Conservation (phyloP, 768 basidiomycete genomes). For the Pleurotus cornucopiae region DNA sequence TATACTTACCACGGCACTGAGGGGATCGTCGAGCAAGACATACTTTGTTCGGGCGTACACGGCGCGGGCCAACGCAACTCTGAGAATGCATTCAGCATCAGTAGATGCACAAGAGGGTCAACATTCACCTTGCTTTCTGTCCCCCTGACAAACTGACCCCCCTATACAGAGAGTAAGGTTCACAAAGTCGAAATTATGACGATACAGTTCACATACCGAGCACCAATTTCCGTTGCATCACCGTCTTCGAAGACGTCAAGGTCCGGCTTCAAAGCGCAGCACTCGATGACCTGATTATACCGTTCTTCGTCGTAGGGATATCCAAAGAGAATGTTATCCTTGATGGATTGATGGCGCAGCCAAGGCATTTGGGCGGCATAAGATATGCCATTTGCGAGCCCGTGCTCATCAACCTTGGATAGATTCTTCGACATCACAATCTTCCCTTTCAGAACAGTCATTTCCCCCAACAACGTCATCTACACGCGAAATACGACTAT, state of each 20-base stretch:
- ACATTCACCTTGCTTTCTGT: constrained; percentile 65
- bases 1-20: constrained; percentile 71
- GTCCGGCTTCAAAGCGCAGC: constrained; percentile 80
- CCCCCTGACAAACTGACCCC: constrained; percentile 79
- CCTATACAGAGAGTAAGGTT: constrained; percentile 22
- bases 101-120: not conserved
- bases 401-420: constrained; percentile 53
- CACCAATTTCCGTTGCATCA: constrained; percentile 81
- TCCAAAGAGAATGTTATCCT: constrained; percentile 80
- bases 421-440: constrained; percentile 67
- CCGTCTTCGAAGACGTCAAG: constrained; percentile 84
- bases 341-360: constrained; percentile 70
- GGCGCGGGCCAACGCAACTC: constrained; percentile 80
- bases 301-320: constrained; percentile 67
- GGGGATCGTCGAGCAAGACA: constrained; percentile 75
- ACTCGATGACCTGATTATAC: constrained; percentile 74
- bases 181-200: constrained; percentile 1
- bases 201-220: constrained; percentile 33
- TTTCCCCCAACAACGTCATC: constrained; percentile 72
- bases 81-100: constrained; percentile 16
- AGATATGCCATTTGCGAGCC: constrained; percentile 59
- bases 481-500: constrained; percentile 15
- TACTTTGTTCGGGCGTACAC: constrained; percentile 70
- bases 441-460: constrained; percentile 47
- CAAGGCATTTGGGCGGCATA: constrained; percentile 74